Conservation (phyloP, 2,329 filamentous ascomycete genomes). For the Furcasterigmium furcatum region DNA sequence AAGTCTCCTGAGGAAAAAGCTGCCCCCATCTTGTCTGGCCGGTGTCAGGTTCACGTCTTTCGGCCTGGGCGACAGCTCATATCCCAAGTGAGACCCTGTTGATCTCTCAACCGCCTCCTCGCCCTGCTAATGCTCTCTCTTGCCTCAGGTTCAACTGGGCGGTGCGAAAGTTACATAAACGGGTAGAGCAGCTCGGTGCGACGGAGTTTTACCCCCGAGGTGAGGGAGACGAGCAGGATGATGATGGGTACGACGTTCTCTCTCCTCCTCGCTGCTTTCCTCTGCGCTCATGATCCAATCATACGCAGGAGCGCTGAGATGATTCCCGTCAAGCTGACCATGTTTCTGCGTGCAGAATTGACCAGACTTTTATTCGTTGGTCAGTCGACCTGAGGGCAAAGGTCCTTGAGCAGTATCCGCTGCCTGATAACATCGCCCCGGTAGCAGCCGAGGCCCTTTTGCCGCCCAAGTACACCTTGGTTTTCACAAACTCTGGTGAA, state of each 20-base stretch:
- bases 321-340: not conserved
- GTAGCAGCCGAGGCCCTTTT: slow-evolving; percentile 74
- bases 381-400: slow-evolving; percentile 62
- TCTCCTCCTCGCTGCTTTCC: not conserved
- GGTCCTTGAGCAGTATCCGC: slow-evolving; percentile 65
- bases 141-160: slow-evolving; percentile 81
- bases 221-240: slow-evolving; percentile 91
- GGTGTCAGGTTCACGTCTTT: slow-evolving; percentile 77
- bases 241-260: slow-evolving; percentile 83
- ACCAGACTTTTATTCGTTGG: slow-evolving; percentile 82
- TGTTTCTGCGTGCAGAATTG: slow-evolving; percentile 52
- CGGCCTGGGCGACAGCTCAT: slow-evolving; percentile 91
- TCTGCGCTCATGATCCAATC: too few species aligned
- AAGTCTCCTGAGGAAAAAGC: slow-evolving; percentile 72
- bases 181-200: slow-evolving; percentile 80
- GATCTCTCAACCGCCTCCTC: not conserved
- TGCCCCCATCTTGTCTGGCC: slow-evolving; percentile 67
- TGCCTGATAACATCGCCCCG: slow-evolving; percentile 62
- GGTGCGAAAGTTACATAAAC: slow-evolving; percentile 80
- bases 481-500: slow-evolving; percentile 29
- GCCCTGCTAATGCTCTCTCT: not conserved
- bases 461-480: slow-evolving; percentile 68
- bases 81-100: slow-evolving; percentile 65
- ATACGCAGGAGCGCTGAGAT: too few species aligned
- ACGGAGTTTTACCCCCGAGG: slow-evolving; percentile 71